A percentile compares a stretch with the other conserved stretches of the same genome.
Conservation (phyloP, 108 stramenopile genomes). For the Cyclostephanos invisitatus region DNA sequence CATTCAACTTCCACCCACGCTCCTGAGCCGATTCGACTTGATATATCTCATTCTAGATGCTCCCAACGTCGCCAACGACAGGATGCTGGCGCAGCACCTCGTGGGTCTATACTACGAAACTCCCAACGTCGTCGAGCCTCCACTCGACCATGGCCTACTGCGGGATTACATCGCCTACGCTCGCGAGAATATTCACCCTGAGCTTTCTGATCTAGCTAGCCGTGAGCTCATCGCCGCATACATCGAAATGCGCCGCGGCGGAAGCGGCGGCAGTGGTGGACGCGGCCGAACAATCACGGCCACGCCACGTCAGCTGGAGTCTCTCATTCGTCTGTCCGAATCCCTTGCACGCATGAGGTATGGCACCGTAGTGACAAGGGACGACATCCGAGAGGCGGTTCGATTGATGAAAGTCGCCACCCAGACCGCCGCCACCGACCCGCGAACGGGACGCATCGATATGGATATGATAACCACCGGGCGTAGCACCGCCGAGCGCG, state of each 20-base stretch:
- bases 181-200: constrained; percentile 81
- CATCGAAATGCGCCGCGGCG: constrained; percentile 88
- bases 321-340: constrained; percentile 95
- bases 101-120: constrained; percentile 90
- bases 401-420: constrained; percentile 97
- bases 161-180: constrained; percentile 97
- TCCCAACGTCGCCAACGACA: constrained; percentile 87
- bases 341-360: constrained; percentile 93
- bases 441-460: constrained; percentile 96
- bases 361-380: constrained; percentile 62
- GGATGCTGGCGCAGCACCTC: constrained; percentile 88
- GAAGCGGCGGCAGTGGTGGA: constrained; percentile 56
- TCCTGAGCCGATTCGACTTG: constrained; percentile 97
- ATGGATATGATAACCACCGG: constrained; percentile 99
- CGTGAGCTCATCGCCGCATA: constrained; percentile 90
- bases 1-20: constrained; percentile 97
- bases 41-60: constrained; percentile 97
- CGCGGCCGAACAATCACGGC: constrained; percentile 94
- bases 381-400: constrained; percentile 92
- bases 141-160: constrained; percentile 77
- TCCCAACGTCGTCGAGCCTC: constrained; percentile 76
- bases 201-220: constrained; percentile 84
- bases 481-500: constrained; percentile 76
- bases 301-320: constrained; percentile 98
- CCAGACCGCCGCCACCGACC: constrained; percentile 96